Base-by-base conservation (phyloP, 202 grass and related monocot genomes). In the Schoenoplectus triqueter region DNA sequence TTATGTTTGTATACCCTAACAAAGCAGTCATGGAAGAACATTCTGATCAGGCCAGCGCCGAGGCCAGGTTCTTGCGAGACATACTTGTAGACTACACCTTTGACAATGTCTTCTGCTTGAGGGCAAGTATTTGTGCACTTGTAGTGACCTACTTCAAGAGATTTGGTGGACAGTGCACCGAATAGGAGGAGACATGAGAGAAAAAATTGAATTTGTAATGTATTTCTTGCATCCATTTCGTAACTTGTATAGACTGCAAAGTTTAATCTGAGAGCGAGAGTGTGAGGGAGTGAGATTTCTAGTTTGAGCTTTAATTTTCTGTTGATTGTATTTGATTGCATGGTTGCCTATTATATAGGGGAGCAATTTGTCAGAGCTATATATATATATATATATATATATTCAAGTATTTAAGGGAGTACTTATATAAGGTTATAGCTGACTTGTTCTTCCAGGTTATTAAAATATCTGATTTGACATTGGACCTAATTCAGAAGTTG, bases 1-100 rank as follows among this genome's bases (percentile, higher is more conserved):
- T 1, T 1, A 5, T 31, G 15, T n/a, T 17, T 56, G 54, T 4
- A 52, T 76, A 86, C 90, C 90, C 90, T 88, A 18, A 95, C 91
- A 67, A 95, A 95, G 84, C 93, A 95, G 84, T 95, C 93, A 41
- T 95, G 93, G 76, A 93, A 95, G 75, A 88, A 88, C 91, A 95
- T 91, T 19, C 93, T 88, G 63, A 95, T 90, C 45, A 95, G 80
- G 11, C 90, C 89, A 31, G 93, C 93, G 65, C 88, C 90, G 21
- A 89, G 2, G 66, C 91, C 91, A 41, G 84, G 80, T 69, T 89
- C 55, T 7, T 7, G 60, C 2, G 1, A 47, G 13, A 93, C 86
- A 61, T 84, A 84, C 60, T 66, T 87, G 10, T 67, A 44, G 14
- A 93, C 84, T 6, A 86, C 70, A 42, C 3, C 45, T 60, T 65